These are phyloP conservation scores for Pilasporangium apinafurcum DNA, from an alignment of 352 stramenopile genomes.

Conservation along the genomic window DNA sequence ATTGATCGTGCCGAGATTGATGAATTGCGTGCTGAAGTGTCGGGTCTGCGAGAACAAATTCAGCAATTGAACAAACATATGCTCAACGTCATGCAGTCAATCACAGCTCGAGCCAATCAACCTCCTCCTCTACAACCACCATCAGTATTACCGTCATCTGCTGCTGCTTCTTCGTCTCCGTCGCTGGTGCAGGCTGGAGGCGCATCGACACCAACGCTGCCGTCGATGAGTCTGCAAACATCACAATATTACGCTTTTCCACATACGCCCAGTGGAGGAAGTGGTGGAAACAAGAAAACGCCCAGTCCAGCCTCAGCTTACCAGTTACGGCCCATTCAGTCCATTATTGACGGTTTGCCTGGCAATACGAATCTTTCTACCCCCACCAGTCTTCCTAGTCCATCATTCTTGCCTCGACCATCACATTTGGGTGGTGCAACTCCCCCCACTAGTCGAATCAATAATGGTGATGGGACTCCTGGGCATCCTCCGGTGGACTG, in stretches of 20 bases:
- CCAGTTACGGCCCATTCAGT: conserved; percentile 41
- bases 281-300: too few relatives aligned
- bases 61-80: conserved; percentile 69
- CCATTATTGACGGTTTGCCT: conserved; percentile 12
- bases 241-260: conserved; percentile 5
- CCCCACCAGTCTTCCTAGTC: conserved; percentile 8
- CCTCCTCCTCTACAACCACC: not conserved
- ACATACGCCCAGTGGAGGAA: too few relatives aligned
- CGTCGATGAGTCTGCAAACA: conserved; percentile 5
- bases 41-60: conserved; percentile 50
- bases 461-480: conserved; percentile 4
- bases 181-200: too few relatives aligned
- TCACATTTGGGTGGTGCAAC: too few relatives aligned
- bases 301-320: conserved; percentile 20
- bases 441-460: conserved; percentile 1
- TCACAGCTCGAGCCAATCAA: conserved; percentile 1
- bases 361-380: conserved; percentile 4
- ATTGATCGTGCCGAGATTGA: conserved; percentile 73
- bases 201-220: not conserved
- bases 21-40: conserved; percentile 51
- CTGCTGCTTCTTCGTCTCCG: not conserved
- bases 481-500: conserved; percentile 21
- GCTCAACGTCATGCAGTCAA: conserved; percentile 42
- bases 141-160: not conserved
- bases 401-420: conserved; percentile 8